Base-by-base conservation (phyloP, 768 basidiomycete species). In the Hygrophorus pudorinus region DNA sequence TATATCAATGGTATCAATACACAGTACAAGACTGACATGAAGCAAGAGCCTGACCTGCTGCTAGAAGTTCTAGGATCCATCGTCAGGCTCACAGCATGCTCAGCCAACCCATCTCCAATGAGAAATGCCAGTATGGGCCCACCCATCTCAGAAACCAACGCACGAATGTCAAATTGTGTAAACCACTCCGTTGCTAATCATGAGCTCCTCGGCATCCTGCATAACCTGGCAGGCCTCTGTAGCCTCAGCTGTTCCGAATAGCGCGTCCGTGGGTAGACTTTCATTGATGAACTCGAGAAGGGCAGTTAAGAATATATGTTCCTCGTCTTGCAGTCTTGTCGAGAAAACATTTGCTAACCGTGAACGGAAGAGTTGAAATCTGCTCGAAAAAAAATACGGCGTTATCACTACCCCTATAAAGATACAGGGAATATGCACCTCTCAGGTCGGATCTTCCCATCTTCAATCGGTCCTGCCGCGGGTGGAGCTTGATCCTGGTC, bases 231-330 rank as follows among this genome's bases (percentile, higher is more conserved):
- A 81, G 17, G 81, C 78, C 43, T 71, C 67, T 4, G 76, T 78
- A 1, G 86, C 94, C 61, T 98, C 94, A 10, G 72, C 70, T 0
- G 79, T 83, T 2, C 87, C 85, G 60, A 89, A 98, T 31, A 92
- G 65, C 13, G 70, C 70, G 37, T 74, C 75, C 2, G 76, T 75
- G 7, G 73, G 55, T 44, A 96, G 60, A 16, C 87, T 87, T 45
- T 78, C 71, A 56, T 98, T 98, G 57, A 96, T 67, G 43, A 75
- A 60, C 51, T 80, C 75, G 21, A 94, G 62, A 18, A 94, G 66
- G 31, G 81, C 76, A 13, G 67, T 66, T 45, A 93, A 64, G 57
- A 81, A 77, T 34, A 90, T 66, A 46, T 80, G 79, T 51, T 94
- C 91, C 42, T 81, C 78, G 49, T 88, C 83, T 51, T 78, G 81